Evolutionary conservation across 2,329 filamentous ascomycete genomes (phyloP), one percentile per base, ranked within the genome.

Genomic region (Penicillium sp.): DNA sequence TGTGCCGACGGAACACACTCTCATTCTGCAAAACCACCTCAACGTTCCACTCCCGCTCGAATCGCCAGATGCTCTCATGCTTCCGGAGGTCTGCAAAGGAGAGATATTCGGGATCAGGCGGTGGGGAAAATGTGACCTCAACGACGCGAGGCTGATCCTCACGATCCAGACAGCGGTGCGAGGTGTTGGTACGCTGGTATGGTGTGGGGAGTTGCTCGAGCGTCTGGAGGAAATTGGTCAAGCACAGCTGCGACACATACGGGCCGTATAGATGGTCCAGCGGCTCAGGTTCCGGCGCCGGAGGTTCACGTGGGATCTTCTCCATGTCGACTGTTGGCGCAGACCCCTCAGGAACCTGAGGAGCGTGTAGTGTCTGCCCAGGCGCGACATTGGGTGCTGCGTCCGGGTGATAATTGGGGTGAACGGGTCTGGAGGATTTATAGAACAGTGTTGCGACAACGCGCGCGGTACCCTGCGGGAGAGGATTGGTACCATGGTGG

Each of bases 1-100:
- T 90, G 69, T 94, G 81, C 23, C 85, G 79, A 48, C 89, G 77
- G 75, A 85, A 89, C 26, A 91, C 75, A 24, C 75, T 79, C 63
- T 91, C 87, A 32, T 70, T 70, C 68, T 94, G 87, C 52, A 95
- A 75, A 16, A 87, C 80, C 11, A 91, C 85, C 68, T 94, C 87
- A 32, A 93, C 84, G 61, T 89, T 90, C 87, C 88, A 94, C 66
- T 91, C 86, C 52, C 82, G 80, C 77, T 95, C 88, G 61, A 94
- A 94, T 14, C 83, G 79, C 73, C 87, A 89, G 49, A 95, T 82
- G 49, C 82, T 80, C 70, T 91, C 87, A 66, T 94, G 85, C 62
- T 86, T 86, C 53, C 87, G 80, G 58, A 94, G 72, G 56, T 89
- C 86, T 2, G 77, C 72, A 14, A 91, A 73, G 3, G 73, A 69